These are phyloP conservation scores for Adansonia madagascariensis DNA, from an alignment of 441 rosid species.

Conservation along the genomic window DNA sequence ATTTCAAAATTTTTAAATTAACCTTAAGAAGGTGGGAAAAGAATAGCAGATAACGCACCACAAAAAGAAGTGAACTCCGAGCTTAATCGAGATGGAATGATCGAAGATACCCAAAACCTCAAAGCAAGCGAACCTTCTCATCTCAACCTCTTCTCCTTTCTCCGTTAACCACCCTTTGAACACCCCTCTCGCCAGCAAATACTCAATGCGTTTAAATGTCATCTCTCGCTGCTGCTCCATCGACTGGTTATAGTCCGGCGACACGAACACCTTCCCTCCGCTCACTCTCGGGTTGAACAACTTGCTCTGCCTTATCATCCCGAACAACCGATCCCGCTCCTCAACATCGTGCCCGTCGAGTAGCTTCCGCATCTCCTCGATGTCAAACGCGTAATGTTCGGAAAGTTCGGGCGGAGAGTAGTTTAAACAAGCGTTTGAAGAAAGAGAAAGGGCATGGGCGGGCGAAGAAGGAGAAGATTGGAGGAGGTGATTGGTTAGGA, in stretches of 20 bases:
- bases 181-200: slow-evolving; percentile 60
- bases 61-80: slow-evolving; percentile 81
- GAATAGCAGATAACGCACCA: slow-evolving; percentile 48
- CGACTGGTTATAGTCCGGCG: slow-evolving; percentile 77
- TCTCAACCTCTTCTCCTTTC: slow-evolving; percentile 54
- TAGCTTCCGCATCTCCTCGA: slow-evolving; percentile 62
- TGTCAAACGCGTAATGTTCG: slow-evolving; percentile 53
- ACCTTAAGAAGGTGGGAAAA: too few relatives aligned
- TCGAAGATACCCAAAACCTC: slow-evolving; percentile 67
- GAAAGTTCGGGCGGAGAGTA: slow-evolving; percentile 74
- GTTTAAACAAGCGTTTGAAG: slow-evolving; percentile 48
- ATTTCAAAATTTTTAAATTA: too few relatives aligned
- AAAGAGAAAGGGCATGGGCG: slow-evolving; percentile 6
- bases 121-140: slow-evolving; percentile 57
- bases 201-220: slow-evolving; percentile 65
- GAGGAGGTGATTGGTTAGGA: slow-evolving; percentile 61
- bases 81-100: slow-evolving; percentile 68
- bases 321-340: slow-evolving; percentile 82
- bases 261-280: slow-evolving; percentile 67
- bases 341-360: slow-evolving; percentile 67
- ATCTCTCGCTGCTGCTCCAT: slow-evolving; percentile 91
- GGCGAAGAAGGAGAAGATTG: slow-evolving; percentile 29
- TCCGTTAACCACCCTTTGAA: slow-evolving; percentile 78
- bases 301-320: slow-evolving; percentile 67
- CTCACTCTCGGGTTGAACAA: slow-evolving; percentile 62